A percentile compares a stretch with the other conserved stretches of the same genome.
phyloP scores from a whole-genome alignment of 176 grass and related monocot genomes.

The Hyparrhenia diplandra region DNA sequence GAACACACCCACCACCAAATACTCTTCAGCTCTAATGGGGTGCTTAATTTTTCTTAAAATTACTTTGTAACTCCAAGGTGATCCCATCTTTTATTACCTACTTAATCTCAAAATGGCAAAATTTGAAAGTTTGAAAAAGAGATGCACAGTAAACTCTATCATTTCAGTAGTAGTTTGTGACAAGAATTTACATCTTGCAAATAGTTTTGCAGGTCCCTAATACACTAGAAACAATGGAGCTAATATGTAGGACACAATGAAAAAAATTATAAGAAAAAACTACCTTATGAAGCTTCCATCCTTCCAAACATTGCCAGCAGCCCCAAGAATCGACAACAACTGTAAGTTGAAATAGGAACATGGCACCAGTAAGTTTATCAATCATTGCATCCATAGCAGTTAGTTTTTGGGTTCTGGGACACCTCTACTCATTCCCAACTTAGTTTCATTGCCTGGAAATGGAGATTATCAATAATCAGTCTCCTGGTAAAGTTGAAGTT shows the following conservation, averaged over 20 bases:
- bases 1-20: background rate
- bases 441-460: conserved; percentile 87
- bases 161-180: background rate
- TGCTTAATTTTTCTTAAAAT: background rate
- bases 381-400: conserved; percentile 98
- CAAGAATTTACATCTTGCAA: conserved; percentile 16
- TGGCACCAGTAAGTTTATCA: conserved; percentile 96
- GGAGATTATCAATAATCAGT: conserved; percentile 17
- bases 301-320: conserved; percentile 96
- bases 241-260: background rate
- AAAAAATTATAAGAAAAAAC: conserved; percentile 13
- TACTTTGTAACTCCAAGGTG: background rate
- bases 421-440: conserved; percentile 96
- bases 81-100: background rate
- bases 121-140: background rate
- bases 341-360: conserved; percentile 97
- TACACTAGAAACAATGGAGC: conserved; percentile 3
- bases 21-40: background rate
- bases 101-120: conserved; percentile 1
- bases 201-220: background rate
- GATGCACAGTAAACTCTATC: background rate
- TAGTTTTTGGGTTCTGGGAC: conserved; percentile 89
- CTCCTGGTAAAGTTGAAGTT: background rate
- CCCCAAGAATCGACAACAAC: conserved; percentile 89
- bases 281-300: conserved; percentile 96